These are phyloP conservation scores for Backusella tuberculispora DNA, from an alignment of 192 early-diverging fungal species.

Conservation along the genomic window DNA sequence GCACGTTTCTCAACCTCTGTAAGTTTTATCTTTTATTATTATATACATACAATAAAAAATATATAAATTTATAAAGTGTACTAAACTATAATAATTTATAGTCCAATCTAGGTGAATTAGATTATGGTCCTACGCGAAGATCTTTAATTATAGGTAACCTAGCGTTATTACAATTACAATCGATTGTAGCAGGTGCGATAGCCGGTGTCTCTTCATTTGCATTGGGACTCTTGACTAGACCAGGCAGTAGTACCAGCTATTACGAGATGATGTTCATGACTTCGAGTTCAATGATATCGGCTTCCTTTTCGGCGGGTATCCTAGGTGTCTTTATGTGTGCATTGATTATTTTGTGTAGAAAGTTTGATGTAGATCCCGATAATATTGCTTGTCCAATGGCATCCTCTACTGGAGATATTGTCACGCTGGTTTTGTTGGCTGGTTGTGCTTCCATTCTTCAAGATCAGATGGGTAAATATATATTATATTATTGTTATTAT, in stretches of 20 bases:
- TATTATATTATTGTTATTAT: background rate
- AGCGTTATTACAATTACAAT: constrained; percentile 73
- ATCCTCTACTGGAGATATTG: constrained; percentile 69
- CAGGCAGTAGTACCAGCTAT: constrained; percentile 27
- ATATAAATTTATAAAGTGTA: background rate
- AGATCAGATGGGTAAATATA: constrained; percentile 51
- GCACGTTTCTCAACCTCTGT: constrained; percentile 78
- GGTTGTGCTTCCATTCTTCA: constrained; percentile 50
- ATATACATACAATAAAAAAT: background rate
- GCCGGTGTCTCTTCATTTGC: constrained; percentile 70
- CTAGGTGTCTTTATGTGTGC: constrained; percentile 72
- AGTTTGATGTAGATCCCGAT: constrained; percentile 69
- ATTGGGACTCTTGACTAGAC: constrained; percentile 50
- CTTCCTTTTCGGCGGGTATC: constrained; percentile 66
- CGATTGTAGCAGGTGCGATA: constrained; percentile 64
- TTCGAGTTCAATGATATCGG: constrained; percentile 63
- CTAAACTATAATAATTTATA: constrained; percentile 3
- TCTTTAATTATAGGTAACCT: constrained; percentile 72
- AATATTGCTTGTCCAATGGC: constrained; percentile 79
- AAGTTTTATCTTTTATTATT: constrained; percentile 33
- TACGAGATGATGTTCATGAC: constrained; percentile 56
- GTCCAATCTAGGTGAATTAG: constrained; percentile 70
- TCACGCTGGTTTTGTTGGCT: constrained; percentile 66
- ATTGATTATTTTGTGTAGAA: constrained; percentile 65
- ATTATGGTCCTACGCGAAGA: constrained; percentile 49